Evolutionary conservation across 495 filamentous ascomycete species (phyloP), one percentile per base, ranked within the genome.

Genomic region (Penicillium pulvis): DNA sequence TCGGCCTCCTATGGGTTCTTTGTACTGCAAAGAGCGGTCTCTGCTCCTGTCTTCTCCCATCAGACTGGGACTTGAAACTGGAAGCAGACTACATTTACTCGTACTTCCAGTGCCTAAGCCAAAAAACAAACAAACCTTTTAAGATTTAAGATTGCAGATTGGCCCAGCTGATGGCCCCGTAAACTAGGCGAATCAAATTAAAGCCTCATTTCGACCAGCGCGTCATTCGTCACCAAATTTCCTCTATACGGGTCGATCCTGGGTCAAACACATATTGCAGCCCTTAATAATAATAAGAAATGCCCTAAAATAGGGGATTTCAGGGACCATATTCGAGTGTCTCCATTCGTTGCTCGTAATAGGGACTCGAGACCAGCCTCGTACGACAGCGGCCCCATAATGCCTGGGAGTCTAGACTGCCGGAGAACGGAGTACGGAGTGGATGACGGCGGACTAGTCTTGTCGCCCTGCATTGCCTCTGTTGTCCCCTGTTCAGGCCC

Each of bases 331-430:
- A 24, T 47, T 16, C 24, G 8, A 12, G 43, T 19, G 8, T 31
- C 20, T 4, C 31, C 46, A 49, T 49, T 49, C 20, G 23, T 23
- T n/a, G 20, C n/a, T 23, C 17, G 19, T 45, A 10, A 45, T 9
- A 45, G 17, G 17, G 42, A 10, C 42, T 45, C 42, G 42, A 45
- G 20, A 11, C 44, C 17, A 46, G 44, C 44, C 44, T 46, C 20
- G 19, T 46, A 46, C 20, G 42, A 45, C 42, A 46, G 4, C 42
- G 20, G 19, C 17, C 26, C 48, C 44, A 47, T 35, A 14, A 6
- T 1, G 10, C 28, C 28, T 28, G 17, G 26, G 28, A 33, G 52
- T 45, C 52, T 54, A 54, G 52, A 54, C 23, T 54, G 23, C 33
- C 20, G 41, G 17, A n/a, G 5, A 20, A 8, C 35, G 8, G 11